Base-by-base conservation (phyloP, 345 rosid species). In the Sisymbrium altissimum region DNA sequence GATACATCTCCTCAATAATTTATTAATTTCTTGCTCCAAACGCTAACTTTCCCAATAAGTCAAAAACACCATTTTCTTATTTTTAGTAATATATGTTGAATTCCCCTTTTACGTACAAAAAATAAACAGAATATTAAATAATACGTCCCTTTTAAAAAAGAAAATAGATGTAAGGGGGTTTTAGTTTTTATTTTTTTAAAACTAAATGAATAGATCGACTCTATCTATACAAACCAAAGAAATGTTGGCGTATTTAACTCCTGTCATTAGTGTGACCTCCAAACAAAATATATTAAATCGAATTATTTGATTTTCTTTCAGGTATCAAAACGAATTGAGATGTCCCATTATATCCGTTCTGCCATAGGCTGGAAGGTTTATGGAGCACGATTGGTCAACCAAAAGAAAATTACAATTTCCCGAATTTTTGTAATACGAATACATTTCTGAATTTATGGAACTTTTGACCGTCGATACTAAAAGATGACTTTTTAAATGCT, bases 261-360 rank as follows among this genome's bases (percentile, higher is more conserved):
- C 2, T 19, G 36, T n/a, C 23, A 53, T 64, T 53, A 64, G 76
- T 53, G 64, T 64, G 15, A 72, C 70, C 29, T 53, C 69, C 76
- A 62, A 62, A 62, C 62, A 62, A 50, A 49, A 13, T 49, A 30
- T 30, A 30, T 17, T 11, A 50, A 8, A 9, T 25, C 33, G 43
- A 71, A 69, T 3, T 43, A 4, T 15, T 54, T 39, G 43, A 11
- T 23, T 13, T 60, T 43, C 7, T 9, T 35, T 35, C 39, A 44
- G 9, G 39, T 66, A 30, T 4, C 29, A 2, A 55, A 29, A 46
- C 50, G 49, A 40, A 41, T 54, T 41, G 53, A 48, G n/a, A 49
- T 12, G 61, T 12, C 60, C 57, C 40, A n/a, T 23, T 45, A 35
- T 60, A 45, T 21, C 50, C 39, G 43, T 50, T 32, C 38, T 44